Evolutionary conservation across 208 protist genomes (phyloP), one percentile per base, ranked within the genome.

Genomic region (Leishmania braziliensis): DNA sequence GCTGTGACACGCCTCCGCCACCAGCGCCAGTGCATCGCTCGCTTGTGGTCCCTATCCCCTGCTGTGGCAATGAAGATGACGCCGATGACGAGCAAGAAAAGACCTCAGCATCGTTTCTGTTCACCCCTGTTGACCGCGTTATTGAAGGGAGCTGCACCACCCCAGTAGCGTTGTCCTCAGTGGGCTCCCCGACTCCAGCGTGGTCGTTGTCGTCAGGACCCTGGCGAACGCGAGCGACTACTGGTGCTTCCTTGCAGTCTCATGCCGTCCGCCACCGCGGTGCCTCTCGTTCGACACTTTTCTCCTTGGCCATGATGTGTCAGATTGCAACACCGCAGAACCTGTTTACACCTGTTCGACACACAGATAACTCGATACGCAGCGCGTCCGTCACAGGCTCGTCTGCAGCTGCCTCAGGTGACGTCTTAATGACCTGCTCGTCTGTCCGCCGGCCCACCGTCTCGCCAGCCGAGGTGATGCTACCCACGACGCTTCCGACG

Each of bases 361-460:
- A 81, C 62, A n/a, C 68, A 12, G 82, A 85, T n/a, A 82, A 81
- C 65, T 65, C 77, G 12, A 73, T 85, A 6, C 82, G 69, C 65
- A 71, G 76, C 63, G 66, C 54, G 20, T 58, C 46, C 46, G 39
- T 33, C 23, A 46, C 71, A 6, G 71, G 71, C 46, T 29, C 33
- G 26, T 60, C 71, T 18, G 51, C 72, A 18, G 23, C 51, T 23
- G 72, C 51, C 16, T 62, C 72, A 9, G 14, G 51, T 33, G 72
- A 62, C 29, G 18, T 6, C 6, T 39, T 76, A 3, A 36, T 39
- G 48, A 39, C 16, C 6, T 58, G 23, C 50, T 62, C 48, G 51
- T 62, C 72, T 56, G 46, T 36, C 18, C 51, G 48, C 43, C 50
- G 72, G 14, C 72, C 26, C 33, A 18, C 48, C 10, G 43, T 43